Evolutionary conservation across 176 grass and related monocot genomes (phyloP).

Genomic region (Musa schizocarpa): DNA sequence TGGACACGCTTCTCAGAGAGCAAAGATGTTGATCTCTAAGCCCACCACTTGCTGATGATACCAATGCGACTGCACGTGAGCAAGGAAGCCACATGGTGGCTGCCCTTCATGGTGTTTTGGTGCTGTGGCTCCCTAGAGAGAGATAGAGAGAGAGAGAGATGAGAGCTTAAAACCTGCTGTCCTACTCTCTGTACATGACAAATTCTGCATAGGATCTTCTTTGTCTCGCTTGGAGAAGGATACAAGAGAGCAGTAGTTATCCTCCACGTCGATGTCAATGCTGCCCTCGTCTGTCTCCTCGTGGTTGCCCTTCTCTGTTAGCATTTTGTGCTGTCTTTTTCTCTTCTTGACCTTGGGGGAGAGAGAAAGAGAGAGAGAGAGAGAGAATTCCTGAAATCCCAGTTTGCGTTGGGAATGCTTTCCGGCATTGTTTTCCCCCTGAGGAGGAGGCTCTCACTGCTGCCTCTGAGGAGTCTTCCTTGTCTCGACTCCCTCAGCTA

Average conservation of each 20-base stretch:
- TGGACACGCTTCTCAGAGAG: slow-evolving; percentile 23
- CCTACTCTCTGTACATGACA: not conserved
- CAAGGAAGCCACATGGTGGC: not conserved
- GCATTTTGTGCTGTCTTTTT: not conserved
- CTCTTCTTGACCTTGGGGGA: not conserved
- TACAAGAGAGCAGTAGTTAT: not conserved
- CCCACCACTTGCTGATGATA: no score
- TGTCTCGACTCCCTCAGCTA: slow-evolving; percentile 10
- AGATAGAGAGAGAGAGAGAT: no score
- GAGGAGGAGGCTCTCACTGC: not conserved
- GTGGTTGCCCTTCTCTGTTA: no score
- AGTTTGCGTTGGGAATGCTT: not conserved
- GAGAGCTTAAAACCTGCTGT: no score
- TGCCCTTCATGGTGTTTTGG: no score
- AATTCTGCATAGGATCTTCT: slow-evolving; percentile 9
- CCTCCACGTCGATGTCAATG: no score
- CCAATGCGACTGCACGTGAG: not conserved
- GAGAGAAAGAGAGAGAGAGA: not conserved
- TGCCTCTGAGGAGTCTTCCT: slow-evolving; percentile 3
- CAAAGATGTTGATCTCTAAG: not conserved
- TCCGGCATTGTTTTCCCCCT: not conserved
- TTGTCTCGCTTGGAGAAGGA: not conserved
- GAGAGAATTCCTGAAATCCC: no score
- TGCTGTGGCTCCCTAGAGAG: no score
- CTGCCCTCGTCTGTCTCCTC: no score